These are phyloP conservation scores for Mucor indicus DNA, from an alignment of 371 early-diverging fungal genomes.

Conservation along the genomic window DNA sequence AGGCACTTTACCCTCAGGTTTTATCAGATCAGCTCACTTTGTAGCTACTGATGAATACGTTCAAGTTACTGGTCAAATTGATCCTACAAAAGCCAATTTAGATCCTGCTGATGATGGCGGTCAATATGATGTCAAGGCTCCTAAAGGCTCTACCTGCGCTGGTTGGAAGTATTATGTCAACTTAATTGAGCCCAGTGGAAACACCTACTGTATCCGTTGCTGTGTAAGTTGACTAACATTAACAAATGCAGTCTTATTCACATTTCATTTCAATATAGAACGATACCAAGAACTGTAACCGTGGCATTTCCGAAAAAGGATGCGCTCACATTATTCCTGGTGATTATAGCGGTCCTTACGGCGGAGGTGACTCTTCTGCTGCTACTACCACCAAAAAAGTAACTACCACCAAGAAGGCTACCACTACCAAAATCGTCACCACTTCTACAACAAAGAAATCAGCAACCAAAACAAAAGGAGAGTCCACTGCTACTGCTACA, in stretches of 20 bases:
- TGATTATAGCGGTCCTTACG: slow-evolving; percentile 48
- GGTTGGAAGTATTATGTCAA: slow-evolving; percentile 51
- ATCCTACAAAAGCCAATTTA: slow-evolving; percentile 38
- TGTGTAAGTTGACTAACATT: slow-evolving; percentile 35
- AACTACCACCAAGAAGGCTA: too few relatives aligned
- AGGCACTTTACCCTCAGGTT: slow-evolving; percentile 30
- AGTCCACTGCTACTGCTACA: too few relatives aligned
- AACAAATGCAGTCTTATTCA: not conserved
- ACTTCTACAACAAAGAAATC: too few relatives aligned
- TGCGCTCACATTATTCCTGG: slow-evolving; percentile 53
- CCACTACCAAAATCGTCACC: too few relatives aligned
- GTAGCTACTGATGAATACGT: slow-evolving; percentile 41
- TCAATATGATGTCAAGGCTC: slow-evolving; percentile 49
- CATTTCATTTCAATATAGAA: slow-evolving; percentile 7
- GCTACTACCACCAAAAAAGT: too few relatives aligned
- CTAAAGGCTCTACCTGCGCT: slow-evolving; percentile 43
- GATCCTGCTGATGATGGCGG: slow-evolving; percentile 46
- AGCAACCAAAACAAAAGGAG: too few relatives aligned
- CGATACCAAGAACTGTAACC: slow-evolving; percentile 40
- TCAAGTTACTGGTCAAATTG: slow-evolving; percentile 54
- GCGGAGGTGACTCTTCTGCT: too few relatives aligned
- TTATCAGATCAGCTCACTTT: slow-evolving; percentile 48
- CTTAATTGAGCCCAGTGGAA: slow-evolving; percentile 45
- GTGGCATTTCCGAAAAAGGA: slow-evolving; percentile 50
- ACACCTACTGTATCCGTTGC: slow-evolving; percentile 53